Evolutionary conservation across 2,329 filamentous ascomycete genomes (phyloP).

Genomic region (Dendryphion nanum): DNA sequence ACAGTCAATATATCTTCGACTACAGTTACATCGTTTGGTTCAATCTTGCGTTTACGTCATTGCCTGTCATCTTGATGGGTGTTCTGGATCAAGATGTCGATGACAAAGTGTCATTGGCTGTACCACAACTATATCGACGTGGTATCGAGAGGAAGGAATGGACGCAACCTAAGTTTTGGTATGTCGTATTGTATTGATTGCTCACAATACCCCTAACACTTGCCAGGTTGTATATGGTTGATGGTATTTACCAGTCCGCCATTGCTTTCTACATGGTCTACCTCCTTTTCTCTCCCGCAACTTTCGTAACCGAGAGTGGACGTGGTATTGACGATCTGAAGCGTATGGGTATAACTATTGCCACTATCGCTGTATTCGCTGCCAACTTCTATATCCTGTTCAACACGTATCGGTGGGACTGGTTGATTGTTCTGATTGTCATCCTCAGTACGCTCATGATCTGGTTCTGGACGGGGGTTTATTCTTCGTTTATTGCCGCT

Average conservation of each 20-base stretch:
- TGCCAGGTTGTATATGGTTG: slow-evolving; percentile 75
- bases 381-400: slow-evolving; percentile 95
- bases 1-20: slow-evolving; percentile 95
- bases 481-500: slow-evolving; percentile 61
- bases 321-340: slow-evolving; percentile 74
- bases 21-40: slow-evolving; percentile 97
- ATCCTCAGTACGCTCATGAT: slow-evolving; percentile 79
- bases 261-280: slow-evolving; percentile 94
- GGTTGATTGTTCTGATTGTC: slow-evolving; percentile 85
- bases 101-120: slow-evolving; percentile 87
- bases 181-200: slow-evolving; percentile 36
- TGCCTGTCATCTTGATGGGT: slow-evolving; percentile 93
- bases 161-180: slow-evolving; percentile 97
- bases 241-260: slow-evolving; percentile 91
- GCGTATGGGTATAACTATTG: slow-evolving; percentile 84
- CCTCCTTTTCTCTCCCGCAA: slow-evolving; percentile 68
- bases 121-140: slow-evolving; percentile 91
- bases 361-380: slow-evolving; percentile 76
- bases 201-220: slow-evolving; percentile 11
- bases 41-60: slow-evolving; percentile 93
- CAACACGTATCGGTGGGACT: slow-evolving; percentile 98
- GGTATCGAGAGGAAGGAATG: slow-evolving; percentile 96
- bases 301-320: slow-evolving; percentile 70
- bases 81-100: slow-evolving; percentile 96
- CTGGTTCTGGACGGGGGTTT: slow-evolving; percentile 95